Evolutionary conservation across 306 rosid genomes (phyloP).

Genomic region (Sesbania bispinosa): DNA sequence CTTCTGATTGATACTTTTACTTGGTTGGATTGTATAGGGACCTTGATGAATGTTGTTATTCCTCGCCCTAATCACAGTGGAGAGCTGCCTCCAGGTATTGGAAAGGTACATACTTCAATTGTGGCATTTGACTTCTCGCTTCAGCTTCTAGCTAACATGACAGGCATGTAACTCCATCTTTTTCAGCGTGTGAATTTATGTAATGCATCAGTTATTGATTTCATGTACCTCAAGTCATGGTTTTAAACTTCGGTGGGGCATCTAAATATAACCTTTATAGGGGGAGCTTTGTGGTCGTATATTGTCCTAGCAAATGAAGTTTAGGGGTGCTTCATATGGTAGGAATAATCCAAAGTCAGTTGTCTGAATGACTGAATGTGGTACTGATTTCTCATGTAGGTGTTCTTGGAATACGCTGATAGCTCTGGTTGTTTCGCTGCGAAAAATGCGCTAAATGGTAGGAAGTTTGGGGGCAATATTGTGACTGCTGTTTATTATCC

Average conservation of each 20-base stretch:
- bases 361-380: conserved; percentile 15
- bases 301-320: not conserved
- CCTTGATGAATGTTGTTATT: conserved; percentile 62
- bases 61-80: conserved; percentile 56
- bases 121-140: not conserved
- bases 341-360: not conserved
- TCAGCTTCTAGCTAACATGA: not conserved
- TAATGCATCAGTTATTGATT: not conserved
- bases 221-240: not conserved
- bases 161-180: not conserved
- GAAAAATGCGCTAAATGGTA: conserved; percentile 58
- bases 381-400: conserved; percentile 47
- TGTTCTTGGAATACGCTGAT: conserved; percentile 74
- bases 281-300: not conserved
- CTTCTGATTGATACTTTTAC: conserved; percentile 7
- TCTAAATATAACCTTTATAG: too few species aligned
- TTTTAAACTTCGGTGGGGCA: not conserved
- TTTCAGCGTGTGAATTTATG: not conserved
- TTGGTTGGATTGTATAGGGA: conserved; percentile 44
- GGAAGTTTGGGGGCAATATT: conserved; percentile 67
- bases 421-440: conserved; percentile 47
- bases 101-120: conserved; percentile 55
- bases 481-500: conserved; percentile 64
- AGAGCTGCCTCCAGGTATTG: conserved; percentile 53
- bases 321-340: not conserved